Evolutionary conservation across 2,329 filamentous ascomycete genomes (phyloP).

Genomic region (Talaromyces sp.): DNA sequence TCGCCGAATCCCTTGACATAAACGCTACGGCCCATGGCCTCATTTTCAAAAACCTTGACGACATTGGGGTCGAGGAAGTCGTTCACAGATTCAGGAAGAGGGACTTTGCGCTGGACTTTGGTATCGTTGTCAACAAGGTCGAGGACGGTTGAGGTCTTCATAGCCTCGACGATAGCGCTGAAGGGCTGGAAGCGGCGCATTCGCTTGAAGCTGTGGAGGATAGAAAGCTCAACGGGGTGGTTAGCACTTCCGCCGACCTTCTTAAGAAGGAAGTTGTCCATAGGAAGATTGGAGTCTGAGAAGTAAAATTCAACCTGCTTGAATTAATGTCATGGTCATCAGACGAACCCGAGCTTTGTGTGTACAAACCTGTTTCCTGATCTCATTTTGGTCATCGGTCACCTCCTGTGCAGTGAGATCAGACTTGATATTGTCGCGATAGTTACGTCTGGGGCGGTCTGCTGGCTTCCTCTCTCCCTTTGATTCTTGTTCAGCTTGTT

Average conservation of each 20-base stretch:
- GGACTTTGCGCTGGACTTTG: slow-evolving; percentile 68
- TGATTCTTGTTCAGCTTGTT: slow-evolving; percentile 36
- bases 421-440: slow-evolving; percentile 63
- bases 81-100: slow-evolving; percentile 55
- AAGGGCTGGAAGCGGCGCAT: slow-evolving; percentile 94
- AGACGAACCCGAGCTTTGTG: background rate
- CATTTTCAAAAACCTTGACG: slow-evolving; percentile 57
- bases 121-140: slow-evolving; percentile 71
- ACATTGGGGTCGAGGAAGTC: slow-evolving; percentile 54
- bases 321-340: slow-evolving; percentile 2
- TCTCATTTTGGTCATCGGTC: slow-evolving; percentile 72
- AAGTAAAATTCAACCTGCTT: slow-evolving; percentile 91
- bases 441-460: slow-evolving; percentile 21
- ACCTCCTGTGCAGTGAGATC: slow-evolving; percentile 65
- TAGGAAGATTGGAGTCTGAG: slow-evolving; percentile 81
- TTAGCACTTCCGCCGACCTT: slow-evolving; percentile 74
- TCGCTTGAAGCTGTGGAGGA: slow-evolving; percentile 83
- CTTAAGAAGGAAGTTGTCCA: slow-evolving; percentile 81
- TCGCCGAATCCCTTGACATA: slow-evolving; percentile 94
- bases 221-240: slow-evolving; percentile 66
- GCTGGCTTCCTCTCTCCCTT: slow-evolving; percentile 24
- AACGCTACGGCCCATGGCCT: slow-evolving; percentile 68
- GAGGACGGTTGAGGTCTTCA: slow-evolving; percentile 71
- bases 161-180: slow-evolving; percentile 73
- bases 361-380: slow-evolving; percentile 70